A percentile compares a stretch with the other conserved stretches of the same genome.
These are phyloP conservation scores for Thelonectria blattea DNA, from an alignment of 2,329 filamentous ascomycete genomes.

Conservation along the genomic window DNA sequence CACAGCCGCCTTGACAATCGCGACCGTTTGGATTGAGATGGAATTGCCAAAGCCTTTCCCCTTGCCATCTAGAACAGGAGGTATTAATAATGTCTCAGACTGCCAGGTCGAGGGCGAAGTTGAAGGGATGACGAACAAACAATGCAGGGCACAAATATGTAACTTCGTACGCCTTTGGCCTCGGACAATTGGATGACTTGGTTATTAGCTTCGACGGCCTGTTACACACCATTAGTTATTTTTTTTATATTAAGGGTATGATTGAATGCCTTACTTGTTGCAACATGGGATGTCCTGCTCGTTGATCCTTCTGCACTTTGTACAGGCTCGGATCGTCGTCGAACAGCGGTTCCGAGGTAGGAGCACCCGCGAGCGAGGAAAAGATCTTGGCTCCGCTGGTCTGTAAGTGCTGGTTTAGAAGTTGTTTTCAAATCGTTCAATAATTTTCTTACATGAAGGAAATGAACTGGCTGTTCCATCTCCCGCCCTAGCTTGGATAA, in stretches of 20 bases:
- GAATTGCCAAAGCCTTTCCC: constrained; percentile 19
- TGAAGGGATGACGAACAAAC: constrained; percentile 47
- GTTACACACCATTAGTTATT: neutral
- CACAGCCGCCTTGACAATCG: constrained; percentile 19
- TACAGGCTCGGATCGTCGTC: constrained; percentile 48
- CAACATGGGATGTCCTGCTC: neutral
- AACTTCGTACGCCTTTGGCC: constrained; percentile 50
- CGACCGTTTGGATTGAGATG: constrained; percentile 21
- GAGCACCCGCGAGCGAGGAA: constrained; percentile 52
- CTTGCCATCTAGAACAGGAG: constrained; percentile 11
- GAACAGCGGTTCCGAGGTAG: constrained; percentile 47
- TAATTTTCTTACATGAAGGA: constrained; percentile 17
- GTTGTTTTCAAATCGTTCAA: neutral
- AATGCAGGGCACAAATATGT: constrained; percentile 61
- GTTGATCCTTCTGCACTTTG: constrained; percentile 1
- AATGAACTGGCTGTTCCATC: constrained; percentile 10
- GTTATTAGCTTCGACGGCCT: constrained; percentile 51
- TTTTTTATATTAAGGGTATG: no score
- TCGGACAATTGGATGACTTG: constrained; percentile 51
- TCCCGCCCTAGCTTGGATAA: constrained; percentile 50
- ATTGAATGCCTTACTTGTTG: neutral
- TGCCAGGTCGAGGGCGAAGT: neutral
- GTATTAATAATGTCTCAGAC: no score
- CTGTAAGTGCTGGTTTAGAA: constrained; percentile 25
- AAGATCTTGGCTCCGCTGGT: constrained; percentile 61